Evolutionary conservation across 371 early-diverging fungal genomes (phyloP), one percentile per base, ranked within the genome.

Genomic region (Furculomyces boomerangus): DNA sequence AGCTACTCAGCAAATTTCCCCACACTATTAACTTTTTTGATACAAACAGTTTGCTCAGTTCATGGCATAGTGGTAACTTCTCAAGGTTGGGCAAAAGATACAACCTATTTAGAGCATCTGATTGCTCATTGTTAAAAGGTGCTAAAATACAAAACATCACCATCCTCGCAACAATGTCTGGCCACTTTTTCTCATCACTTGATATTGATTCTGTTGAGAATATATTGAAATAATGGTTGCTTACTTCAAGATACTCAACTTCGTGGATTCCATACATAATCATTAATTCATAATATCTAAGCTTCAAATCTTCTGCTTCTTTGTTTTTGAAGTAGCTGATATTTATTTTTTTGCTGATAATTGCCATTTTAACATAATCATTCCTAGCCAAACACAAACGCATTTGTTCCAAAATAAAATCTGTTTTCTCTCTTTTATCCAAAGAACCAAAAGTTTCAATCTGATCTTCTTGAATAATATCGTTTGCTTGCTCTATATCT

Each of bases 381-480:
- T 80, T 78, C 73, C 87, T 93, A 32, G 85, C 83, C 37, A 98
- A 68, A 60, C 86, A 86, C 29, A 98, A 74, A 43, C 98, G 82
- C 88, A 98, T 91, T 68, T 98, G 96, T 65, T 95, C 96, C 46
- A 98, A 66, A 55, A 98, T 91, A 66, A 98, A 98, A 51, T 94
- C 94, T 1, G 93, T 91, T 75, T 98, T 98, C 64, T 94, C 94
- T 50, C 94, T 83, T 63, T 84, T 83, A 54, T 95, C 93, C 93
- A 98, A 92, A 3, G 93, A 91, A 27, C 98, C 98, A 70, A 89
- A 95, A 2, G 98, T 97, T 68, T 97, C 98, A 18, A 95, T 93
- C 72, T 95, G 95, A 48, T 95, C 71, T 60, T 93, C 95, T 66
- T 93, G 95, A 64, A 98, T 74, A 60, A 91, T 86, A 59, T 93